Base-by-base conservation (phyloP, 768 basidiomycete genomes). In the Rhizopogon rudus region DNA sequence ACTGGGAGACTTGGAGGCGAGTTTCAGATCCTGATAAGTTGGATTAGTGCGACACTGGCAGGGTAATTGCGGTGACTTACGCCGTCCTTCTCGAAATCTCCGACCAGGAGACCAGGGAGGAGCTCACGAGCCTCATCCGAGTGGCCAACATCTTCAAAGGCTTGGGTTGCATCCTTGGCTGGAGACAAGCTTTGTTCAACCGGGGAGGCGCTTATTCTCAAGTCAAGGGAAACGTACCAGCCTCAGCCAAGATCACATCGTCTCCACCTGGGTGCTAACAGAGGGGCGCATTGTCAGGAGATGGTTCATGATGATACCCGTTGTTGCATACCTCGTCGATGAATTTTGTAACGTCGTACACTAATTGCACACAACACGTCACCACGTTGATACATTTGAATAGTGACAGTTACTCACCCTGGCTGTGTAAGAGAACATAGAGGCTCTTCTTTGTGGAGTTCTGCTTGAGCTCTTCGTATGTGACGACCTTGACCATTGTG, bases 61-160 rank as follows among this genome's bases (percentile, higher is more conserved):
- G 41, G 4, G 52, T 37, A 58, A 54, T 39, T 41, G 33, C 14
- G n/a, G 55, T 39, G 9, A 75, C 83, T 70, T 67, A 89, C 88
- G 46, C 77, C 78, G 62, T 74, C 77, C 63, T 86, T 77, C 67
- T 91, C 88, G 61, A 95, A 91, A 1, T 89, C 82, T 52, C 95
- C 95, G 51, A 97, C 77, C 41, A 84, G 74, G 81, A 97, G 83
- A 60, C 72, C 85, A 16, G 82, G 82, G 51, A 98, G 79, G 56
- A 95, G 80, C 12, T 79, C 87, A 51, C 97, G 86, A 25, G 97
- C 97, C 74, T 99, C 97, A 63, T 98, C 96, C 1, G 95, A 98
- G 81, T 98, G 97, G 31, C 97, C 97, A 31, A 99, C 96, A 70
- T 99, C 97, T 75, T 98, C 96, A 66, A 99, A 99, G 6, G 97